Conservation (phyloP, 1,284 basidiomycete species). For the Sanguinoderma infundibulare region DNA sequence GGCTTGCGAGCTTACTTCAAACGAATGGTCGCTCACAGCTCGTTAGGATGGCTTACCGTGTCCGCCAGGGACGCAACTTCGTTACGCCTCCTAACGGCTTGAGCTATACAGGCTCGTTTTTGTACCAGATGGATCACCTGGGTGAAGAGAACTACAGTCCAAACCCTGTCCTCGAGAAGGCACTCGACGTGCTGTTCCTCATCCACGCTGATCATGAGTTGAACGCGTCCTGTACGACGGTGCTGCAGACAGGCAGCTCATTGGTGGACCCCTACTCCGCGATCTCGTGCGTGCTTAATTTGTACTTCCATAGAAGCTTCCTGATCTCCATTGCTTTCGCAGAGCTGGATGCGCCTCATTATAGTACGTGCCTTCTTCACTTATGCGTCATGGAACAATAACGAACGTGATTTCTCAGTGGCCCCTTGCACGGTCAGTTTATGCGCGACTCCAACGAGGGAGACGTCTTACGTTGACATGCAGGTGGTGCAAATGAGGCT, state of each 20-base stretch:
- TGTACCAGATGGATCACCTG: constrained; percentile 87
- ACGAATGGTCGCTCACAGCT: background rate
- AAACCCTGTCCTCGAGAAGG: constrained; percentile 82
- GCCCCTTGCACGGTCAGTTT: constrained; percentile 72
- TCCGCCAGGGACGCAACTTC: constrained; percentile 87
- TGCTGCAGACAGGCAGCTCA: constrained; percentile 85
- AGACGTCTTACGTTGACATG: background rate
- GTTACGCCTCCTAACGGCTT: constrained; percentile 84
- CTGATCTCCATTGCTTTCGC: background rate
- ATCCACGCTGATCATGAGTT: constrained; percentile 90
- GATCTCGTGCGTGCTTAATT: constrained; percentile 56
- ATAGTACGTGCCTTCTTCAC: constrained; percentile 56
- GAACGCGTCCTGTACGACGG: constrained; percentile 84
- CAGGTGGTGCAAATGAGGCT: constrained; percentile 85
- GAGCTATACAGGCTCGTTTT: constrained; percentile 83
- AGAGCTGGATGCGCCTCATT: constrained; percentile 84
- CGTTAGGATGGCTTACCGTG: constrained; percentile 83
- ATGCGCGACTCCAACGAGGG: background rate
- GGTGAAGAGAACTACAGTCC: constrained; percentile 76
- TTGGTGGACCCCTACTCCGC: constrained; percentile 89
- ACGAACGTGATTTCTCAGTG: constrained; percentile 45
- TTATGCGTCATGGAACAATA: background rate
- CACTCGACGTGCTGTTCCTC: constrained; percentile 84
- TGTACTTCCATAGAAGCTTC: background rate
- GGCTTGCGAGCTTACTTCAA: background rate